Conservation (phyloP, 73 alveolate genomes). For the Tetrahymena elliotti region DNA sequence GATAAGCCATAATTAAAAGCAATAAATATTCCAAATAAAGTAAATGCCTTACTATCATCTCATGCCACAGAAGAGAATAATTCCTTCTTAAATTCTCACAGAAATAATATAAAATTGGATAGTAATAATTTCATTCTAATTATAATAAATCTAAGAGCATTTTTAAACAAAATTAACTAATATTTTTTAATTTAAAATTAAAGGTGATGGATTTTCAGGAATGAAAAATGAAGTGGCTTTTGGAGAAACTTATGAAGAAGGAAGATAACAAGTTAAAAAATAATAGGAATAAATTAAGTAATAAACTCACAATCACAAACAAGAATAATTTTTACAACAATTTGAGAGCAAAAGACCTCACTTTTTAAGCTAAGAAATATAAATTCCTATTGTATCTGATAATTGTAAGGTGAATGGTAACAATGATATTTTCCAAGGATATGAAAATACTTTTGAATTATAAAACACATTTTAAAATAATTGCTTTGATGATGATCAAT, state of each 20-base stretch:
- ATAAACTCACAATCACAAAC: neutral
- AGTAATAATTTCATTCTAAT: no score
- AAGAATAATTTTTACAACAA: neutral
- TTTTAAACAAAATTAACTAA: neutral
- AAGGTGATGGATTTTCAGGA: neutral
- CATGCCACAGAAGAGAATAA: neutral
- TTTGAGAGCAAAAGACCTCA: neutral
- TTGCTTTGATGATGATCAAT: neutral
- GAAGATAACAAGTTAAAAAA: neutral
- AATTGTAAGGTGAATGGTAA: neutral
- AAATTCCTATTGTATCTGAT: neutral
- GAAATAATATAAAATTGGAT: neutral
- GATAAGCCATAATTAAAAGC: neutral
- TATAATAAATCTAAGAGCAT: no score
- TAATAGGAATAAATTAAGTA: neutral
- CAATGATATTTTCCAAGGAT: neutral
- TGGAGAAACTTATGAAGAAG: neutral
- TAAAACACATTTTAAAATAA: neutral
- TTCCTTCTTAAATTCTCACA: neutral
- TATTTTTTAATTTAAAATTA: neutral
- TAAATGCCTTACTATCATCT: neutral
- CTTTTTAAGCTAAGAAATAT: neutral
- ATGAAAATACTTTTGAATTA: no score
- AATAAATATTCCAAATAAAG: neutral
- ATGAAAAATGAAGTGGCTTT: neutral